Evolutionary conservation across 768 basidiomycete species (phyloP), one percentile per base, ranked within the genome.

Genomic region (Lentinula sp.): DNA sequence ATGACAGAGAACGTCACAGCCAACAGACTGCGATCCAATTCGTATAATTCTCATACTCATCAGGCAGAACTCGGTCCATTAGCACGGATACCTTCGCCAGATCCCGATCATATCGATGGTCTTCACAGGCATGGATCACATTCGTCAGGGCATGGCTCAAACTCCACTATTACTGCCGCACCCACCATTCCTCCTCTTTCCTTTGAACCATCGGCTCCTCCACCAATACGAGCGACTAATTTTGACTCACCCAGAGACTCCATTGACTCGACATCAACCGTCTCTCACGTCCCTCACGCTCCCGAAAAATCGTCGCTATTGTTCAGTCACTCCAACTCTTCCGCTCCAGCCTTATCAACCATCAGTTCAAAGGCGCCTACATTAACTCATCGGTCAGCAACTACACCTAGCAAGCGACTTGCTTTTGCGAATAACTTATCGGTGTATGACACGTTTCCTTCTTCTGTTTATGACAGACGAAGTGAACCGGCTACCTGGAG

Each of bases 401-500:
- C 93, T 37, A 79, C 82, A 2, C 81, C 85, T 6, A 71, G 77
- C 63, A 94, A 93, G 71, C 81, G 85, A 61, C 77, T 98, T 57
- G 84, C 89, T 57, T 99, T 98, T 74, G 95, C 95, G 35, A 89
- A 84, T 52, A 96, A 93, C 70, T 75, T 98, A 70, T 92, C 91
- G 33, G 92, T 99, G 46, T 98, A 98, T 69, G 92, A 95, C 73
- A 99, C 96, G n/a, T 98, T 97, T 79, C 86, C 93, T 49, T 74
- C 92, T 20, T 79, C 84, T 36, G 89, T 93, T 63, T 99, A 99
- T 75, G 96, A 99, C 75, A 81, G 97, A 57, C 81, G 95, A 68
- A 94, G 93, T 66, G 96, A 98, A 74, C 94, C 93, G 20, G 95
- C 95, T 51, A 98, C 96, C 32, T 98, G 95, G 87, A 98, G 95